These are phyloP conservation scores for Saturnispora ahearnii DNA, from an alignment of 805 yeast species.

Conservation along the genomic window DNA sequence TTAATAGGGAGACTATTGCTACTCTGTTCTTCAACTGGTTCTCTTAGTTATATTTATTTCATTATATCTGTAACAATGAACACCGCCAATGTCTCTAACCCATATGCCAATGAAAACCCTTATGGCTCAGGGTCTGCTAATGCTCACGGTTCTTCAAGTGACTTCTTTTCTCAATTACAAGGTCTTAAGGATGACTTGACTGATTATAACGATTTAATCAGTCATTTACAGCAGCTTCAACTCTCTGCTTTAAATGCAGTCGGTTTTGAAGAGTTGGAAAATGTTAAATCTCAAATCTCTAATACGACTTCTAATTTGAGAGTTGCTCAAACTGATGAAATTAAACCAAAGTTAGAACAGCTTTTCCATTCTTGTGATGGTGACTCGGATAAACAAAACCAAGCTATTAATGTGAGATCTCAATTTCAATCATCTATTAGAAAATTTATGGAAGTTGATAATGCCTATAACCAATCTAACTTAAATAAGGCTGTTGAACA, in stretches of 20 bases:
- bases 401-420: slow-evolving; percentile 81
- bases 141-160: slow-evolving; percentile 20
- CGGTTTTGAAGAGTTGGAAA: slow-evolving; percentile 58
- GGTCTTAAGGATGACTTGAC: slow-evolving; percentile 59
- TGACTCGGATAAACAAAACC: slow-evolving; percentile 77
- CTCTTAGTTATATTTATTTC: neutral
- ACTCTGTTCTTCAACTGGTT: neutral
- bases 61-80: neutral
- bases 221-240: slow-evolving; percentile 63
- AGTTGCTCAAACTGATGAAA: slow-evolving; percentile 55
- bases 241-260: slow-evolving; percentile 63
- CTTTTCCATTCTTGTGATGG: slow-evolving; percentile 62
- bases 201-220: slow-evolving; percentile 61
- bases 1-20: neutral
- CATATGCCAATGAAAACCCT: slow-evolving; percentile 10
- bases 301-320: slow-evolving; percentile 68
- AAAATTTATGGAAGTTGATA: slow-evolving; percentile 79
- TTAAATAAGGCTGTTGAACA: slow-evolving; percentile 87
- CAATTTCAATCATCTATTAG: slow-evolving; percentile 81
- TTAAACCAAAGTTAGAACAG: slow-evolving; percentile 68
- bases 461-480: slow-evolving; percentile 74
- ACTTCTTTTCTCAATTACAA: slow-evolving; percentile 62
- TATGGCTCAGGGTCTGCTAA: neutral
- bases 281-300: slow-evolving; percentile 69
- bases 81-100: neutral